phyloP scores from a whole-genome alignment of 805 yeast species.

The Metschnikowia lachancei region DNA sequence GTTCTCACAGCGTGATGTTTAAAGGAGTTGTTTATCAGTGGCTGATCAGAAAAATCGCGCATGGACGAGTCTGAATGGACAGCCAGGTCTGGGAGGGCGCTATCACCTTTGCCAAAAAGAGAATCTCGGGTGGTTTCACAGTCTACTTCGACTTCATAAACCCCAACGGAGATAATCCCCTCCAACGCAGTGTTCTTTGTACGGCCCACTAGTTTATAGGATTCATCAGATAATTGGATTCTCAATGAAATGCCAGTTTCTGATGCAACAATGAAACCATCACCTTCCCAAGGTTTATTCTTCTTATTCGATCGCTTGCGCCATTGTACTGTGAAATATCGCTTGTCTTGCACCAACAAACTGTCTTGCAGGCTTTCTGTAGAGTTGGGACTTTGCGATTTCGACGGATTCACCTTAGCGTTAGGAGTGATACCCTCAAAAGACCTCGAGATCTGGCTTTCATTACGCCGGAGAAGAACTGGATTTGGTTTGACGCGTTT shows the following conservation, averaged over 20 bases:
- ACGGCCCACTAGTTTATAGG: constrained; percentile 21
- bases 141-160: constrained; percentile 62
- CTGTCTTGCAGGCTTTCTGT: neutral
- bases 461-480: neutral
- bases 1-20: constrained; percentile 1
- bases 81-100: neutral
- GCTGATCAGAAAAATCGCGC: neutral
- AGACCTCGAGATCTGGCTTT: neutral
- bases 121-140: constrained; percentile 14
- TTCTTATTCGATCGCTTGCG: constrained; percentile 73
- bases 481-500: constrained; percentile 8
- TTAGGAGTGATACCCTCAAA: neutral
- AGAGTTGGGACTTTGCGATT: neutral
- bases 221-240: constrained; percentile 24
- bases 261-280: constrained; percentile 56
- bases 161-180: constrained; percentile 48
- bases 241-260: constrained; percentile 28
- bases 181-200: constrained; percentile 14
- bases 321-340: constrained; percentile 48
- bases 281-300: constrained; percentile 94
- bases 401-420: neutral
- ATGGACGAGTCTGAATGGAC: neutral
- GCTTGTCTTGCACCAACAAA: constrained; percentile 1
- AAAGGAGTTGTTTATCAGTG: neutral
- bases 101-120: constrained; percentile 3